phyloP scores from a whole-genome alignment of 1,139 yeast genomes.

The Magnusiomyces suaveolens region DNA sequence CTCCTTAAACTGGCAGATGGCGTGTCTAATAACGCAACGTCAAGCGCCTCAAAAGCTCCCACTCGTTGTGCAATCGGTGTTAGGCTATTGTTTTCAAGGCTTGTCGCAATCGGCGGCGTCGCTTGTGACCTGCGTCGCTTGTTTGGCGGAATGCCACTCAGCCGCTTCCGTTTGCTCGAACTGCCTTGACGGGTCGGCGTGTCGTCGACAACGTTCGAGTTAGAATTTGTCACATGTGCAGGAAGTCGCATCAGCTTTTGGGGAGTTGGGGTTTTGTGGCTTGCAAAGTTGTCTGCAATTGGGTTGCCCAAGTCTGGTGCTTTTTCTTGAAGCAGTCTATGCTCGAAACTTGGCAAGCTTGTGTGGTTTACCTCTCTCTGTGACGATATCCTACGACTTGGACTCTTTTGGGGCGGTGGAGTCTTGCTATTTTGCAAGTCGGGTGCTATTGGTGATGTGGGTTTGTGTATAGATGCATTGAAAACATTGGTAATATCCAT shows the following conservation, averaged over 20 bases:
- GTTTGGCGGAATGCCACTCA: not conserved
- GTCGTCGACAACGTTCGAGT: not conserved
- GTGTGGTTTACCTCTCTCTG: no score
- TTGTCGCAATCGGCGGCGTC: constrained; percentile 6
- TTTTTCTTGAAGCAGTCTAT: no score
- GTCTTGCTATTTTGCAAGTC: not conserved
- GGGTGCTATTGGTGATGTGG: not conserved
- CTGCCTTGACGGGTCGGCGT: constrained; percentile 3
- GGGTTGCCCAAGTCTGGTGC: not conserved
- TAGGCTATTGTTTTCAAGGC: not conserved
- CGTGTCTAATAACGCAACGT: not conserved
- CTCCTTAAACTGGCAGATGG: constrained; percentile 10
- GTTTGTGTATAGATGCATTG: not conserved
- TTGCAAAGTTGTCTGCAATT: no score
- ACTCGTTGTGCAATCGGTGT: not conserved
- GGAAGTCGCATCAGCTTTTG: not conserved
- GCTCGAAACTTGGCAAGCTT: no score
- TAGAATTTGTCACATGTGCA: not conserved
- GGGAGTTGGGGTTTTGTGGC: not conserved
- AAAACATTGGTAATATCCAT: not conserved
- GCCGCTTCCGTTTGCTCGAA: constrained; percentile 7
- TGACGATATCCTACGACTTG: not conserved
- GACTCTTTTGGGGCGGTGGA: not conserved
- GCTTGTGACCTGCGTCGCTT: not conserved
- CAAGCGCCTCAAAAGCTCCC: not conserved